phyloP scores from a whole-genome alignment of 768 basidiomycete species.

The Pleurotus cornucopiae region DNA sequence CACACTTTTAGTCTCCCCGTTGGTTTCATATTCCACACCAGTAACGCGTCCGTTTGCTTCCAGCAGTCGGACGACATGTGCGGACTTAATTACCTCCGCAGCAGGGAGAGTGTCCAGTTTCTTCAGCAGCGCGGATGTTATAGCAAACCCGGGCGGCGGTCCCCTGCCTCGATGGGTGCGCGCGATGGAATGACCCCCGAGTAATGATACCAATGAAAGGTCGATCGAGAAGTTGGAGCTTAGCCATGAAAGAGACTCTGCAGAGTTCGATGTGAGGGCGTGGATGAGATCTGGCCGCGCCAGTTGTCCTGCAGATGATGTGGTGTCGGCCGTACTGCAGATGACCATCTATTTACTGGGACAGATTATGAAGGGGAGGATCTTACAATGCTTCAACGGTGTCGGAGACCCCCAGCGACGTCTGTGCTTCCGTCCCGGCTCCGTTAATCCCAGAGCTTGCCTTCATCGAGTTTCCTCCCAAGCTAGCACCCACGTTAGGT shows the following conservation, averaged over 20 bases:
- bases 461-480: conserved; percentile 23
- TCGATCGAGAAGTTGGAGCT: conserved; percentile 17
- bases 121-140: conserved; percentile 21
- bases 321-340: conserved; percentile 16
- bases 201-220: conserved; percentile 20
- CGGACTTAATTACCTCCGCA: conserved; percentile 15
- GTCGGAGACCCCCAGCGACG: conserved; percentile 13
- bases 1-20: conserved; percentile 6
- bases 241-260: conserved; percentile 21
- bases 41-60: conserved; percentile 14
- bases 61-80: conserved; percentile 17
- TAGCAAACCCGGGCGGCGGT: conserved; percentile 22
- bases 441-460: conserved; percentile 26
- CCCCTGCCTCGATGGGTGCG: conserved; percentile 21
- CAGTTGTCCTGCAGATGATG: conserved; percentile 16
- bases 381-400: conserved; percentile 17
- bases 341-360: background rate
- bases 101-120: conserved; percentile 11
- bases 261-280: conserved; percentile 21
- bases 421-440: conserved; percentile 18
- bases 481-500: conserved; percentile 4
- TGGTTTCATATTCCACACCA: conserved; percentile 21
- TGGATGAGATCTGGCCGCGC: conserved; percentile 19
- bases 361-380: background rate
- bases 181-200: conserved; percentile 17